phyloP scores from a whole-genome alignment of 2,329 filamentous ascomycete species.

The Fonsecaea multimorphosa region DNA sequence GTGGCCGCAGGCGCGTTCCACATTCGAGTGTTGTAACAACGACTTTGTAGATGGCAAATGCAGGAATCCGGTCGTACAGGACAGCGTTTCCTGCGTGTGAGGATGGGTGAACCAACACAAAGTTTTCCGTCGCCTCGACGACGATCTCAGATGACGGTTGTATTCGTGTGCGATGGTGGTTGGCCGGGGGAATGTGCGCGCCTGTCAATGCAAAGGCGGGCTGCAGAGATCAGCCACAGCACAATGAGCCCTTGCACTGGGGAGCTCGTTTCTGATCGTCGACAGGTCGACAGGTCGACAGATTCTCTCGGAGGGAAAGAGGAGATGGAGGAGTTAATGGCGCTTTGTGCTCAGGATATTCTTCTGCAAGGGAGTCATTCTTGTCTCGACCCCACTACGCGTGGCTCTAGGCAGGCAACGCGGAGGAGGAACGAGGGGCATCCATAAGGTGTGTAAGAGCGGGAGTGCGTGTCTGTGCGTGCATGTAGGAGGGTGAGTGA shows the following conservation, averaged over 20 bases:
- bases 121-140: slow-evolving; percentile 14
- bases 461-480: neutral
- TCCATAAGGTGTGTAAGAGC: neutral
- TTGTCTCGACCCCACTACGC: slow-evolving; percentile 27
- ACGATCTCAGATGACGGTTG: slow-evolving; percentile 22
- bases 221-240: slow-evolving; percentile 21
- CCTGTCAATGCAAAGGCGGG: slow-evolving; percentile 30
- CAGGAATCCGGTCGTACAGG: slow-evolving; percentile 29
- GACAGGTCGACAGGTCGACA: too few species aligned
- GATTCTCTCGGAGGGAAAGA: neutral
- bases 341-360: slow-evolving; percentile 26
- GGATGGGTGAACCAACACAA: slow-evolving; percentile 10
- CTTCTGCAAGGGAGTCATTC: slow-evolving; percentile 30
- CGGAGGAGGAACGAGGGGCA: slow-evolving; percentile 23
- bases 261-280: neutral
- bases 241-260: neutral
- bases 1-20: slow-evolving; percentile 21
- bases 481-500: neutral
- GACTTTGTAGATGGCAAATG: slow-evolving; percentile 21
- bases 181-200: slow-evolving; percentile 25
- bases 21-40: slow-evolving; percentile 27
- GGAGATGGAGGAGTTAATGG: slow-evolving; percentile 19
- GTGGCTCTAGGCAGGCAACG: slow-evolving; percentile 26
- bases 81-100: slow-evolving; percentile 17
- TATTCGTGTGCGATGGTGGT: slow-evolving; percentile 32